These are phyloP conservation scores for Leucocoprinus leucothites DNA, from an alignment of 768 basidiomycete species.

Conservation along the genomic window DNA sequence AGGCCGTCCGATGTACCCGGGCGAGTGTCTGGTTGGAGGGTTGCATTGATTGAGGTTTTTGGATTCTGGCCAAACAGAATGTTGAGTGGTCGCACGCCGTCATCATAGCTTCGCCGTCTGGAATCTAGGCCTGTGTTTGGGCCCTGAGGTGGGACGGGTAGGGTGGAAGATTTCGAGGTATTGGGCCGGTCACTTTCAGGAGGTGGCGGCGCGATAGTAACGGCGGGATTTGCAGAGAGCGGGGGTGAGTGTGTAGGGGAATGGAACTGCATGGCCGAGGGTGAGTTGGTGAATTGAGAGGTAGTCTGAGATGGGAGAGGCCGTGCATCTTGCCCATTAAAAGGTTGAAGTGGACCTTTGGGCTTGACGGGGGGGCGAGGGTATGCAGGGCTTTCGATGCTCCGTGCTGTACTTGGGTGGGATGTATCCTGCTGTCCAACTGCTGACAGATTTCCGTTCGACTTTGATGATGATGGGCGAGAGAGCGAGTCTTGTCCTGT, in stretches of 20 bases:
- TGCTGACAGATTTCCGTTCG: constrained; percentile 8
- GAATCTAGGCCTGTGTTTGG: constrained; percentile 23
- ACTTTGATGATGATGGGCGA: constrained; percentile 14
- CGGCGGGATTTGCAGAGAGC: constrained; percentile 17
- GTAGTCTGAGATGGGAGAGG: constrained; percentile 14
- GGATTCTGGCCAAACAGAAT: constrained; percentile 30
- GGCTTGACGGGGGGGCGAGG: constrained; percentile 22
- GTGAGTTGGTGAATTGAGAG: constrained; percentile 10
- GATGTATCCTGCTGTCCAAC: constrained; percentile 12
- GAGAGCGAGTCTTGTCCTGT: constrained; percentile 9
- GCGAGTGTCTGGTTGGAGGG: constrained; percentile 15
- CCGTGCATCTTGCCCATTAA: constrained; percentile 21
- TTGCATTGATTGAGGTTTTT: constrained; percentile 11
- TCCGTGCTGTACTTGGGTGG: constrained; percentile 21
- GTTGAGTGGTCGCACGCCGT: constrained; percentile 41
- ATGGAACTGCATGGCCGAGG: constrained; percentile 8
- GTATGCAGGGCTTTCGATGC: constrained; percentile 10
- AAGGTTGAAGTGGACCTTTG: constrained; percentile 28
- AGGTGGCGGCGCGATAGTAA: constrained; percentile 44
- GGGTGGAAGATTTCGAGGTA: constrained; percentile 36
- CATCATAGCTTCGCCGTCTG: constrained; percentile 41
- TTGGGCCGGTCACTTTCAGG: constrained; percentile 5
- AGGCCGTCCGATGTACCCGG: constrained; percentile 25
- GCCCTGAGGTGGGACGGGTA: constrained; percentile 32
- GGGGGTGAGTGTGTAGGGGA: constrained; percentile 1